Evolutionary conservation across 1,139 yeast genomes (phyloP).

Genomic region (Suhomyces taliae): DNA sequence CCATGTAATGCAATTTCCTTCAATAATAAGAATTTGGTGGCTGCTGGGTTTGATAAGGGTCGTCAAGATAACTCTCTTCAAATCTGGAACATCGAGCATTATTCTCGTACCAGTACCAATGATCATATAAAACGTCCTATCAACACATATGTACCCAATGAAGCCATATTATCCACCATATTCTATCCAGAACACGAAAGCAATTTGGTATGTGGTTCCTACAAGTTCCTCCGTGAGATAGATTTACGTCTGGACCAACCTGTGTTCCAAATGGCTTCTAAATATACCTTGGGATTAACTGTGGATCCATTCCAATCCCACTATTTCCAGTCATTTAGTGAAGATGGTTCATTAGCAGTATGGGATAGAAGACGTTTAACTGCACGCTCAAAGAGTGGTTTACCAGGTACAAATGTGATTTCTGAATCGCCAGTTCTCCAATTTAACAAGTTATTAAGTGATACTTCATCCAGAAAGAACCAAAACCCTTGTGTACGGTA

Average conservation of each 20-base stretch:
- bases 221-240: constrained; percentile 74
- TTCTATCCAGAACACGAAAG: constrained; percentile 64
- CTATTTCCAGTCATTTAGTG: constrained; percentile 73
- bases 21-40: constrained; percentile 63
- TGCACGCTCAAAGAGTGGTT: constrained; percentile 14
- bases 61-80: constrained; percentile 77
- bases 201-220: constrained; percentile 69
- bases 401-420: constrained; percentile 22
- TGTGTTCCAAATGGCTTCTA: constrained; percentile 71
- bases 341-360: constrained; percentile 79
- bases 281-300: constrained; percentile 66
- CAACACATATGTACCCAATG: constrained; percentile 67
- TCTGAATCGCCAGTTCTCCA: constrained; percentile 62
- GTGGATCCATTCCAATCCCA: constrained; percentile 65
- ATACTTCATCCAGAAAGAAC: constrained; percentile 58
- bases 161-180: constrained; percentile 65
- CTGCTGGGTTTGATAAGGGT: constrained; percentile 78
- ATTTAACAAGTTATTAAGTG: constrained; percentile 68
- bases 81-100: constrained; percentile 77
- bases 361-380: constrained; percentile 81
- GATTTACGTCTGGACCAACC: constrained; percentile 75
- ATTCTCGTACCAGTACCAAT: constrained; percentile 40
- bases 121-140: constrained; percentile 56
- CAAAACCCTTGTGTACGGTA: constrained; percentile 69
- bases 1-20: constrained; percentile 78